A percentile compares a stretch with the other conserved stretches of the same genome.
Conservation (phyloP, 2,329 filamentous ascomycete genomes). For the Cladosporium sp. region DNA sequence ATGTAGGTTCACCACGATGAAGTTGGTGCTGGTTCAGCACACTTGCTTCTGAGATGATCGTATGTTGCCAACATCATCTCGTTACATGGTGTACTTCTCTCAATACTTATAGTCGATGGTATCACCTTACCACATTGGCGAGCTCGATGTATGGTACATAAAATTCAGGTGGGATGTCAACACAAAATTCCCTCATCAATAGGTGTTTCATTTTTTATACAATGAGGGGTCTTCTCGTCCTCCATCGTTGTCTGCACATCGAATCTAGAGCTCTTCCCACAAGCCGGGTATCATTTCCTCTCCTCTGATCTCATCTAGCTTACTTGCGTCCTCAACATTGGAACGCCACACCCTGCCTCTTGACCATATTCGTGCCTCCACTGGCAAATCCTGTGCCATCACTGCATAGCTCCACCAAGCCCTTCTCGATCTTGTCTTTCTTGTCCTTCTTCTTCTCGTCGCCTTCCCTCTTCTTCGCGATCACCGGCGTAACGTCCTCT, state of each 20-base stretch:
- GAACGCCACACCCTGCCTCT: constrained; percentile 76
- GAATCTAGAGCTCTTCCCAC: neutral
- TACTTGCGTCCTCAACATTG: constrained; percentile 52
- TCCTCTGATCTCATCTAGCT: neutral
- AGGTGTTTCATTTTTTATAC: neutral
- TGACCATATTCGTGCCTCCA: constrained; percentile 78
- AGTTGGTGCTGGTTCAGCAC: no score
- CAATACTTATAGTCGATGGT: no score
- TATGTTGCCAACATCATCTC: no score
- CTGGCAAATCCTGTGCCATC: constrained; percentile 94
- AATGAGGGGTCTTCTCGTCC: neutral
- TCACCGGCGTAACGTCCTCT: constrained; percentile 60
- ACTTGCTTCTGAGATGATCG: no score
- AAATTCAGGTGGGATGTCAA: no score
- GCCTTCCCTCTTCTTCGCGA: constrained; percentile 29
- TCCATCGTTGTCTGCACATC: neutral
- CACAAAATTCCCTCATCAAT: no score
- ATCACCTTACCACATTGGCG: no score
- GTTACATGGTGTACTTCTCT: no score
- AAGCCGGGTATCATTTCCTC: neutral
- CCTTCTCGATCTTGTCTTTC: constrained; percentile 59
- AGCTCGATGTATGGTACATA: no score
- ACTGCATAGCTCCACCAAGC: constrained; percentile 75
- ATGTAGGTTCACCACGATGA: no score
- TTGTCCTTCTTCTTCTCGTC: constrained; percentile 48